Evolutionary conservation across 495 filamentous ascomycete species (phyloP), one percentile per base, ranked within the genome.

Genomic region (Parachaetomium inaequale): DNA sequence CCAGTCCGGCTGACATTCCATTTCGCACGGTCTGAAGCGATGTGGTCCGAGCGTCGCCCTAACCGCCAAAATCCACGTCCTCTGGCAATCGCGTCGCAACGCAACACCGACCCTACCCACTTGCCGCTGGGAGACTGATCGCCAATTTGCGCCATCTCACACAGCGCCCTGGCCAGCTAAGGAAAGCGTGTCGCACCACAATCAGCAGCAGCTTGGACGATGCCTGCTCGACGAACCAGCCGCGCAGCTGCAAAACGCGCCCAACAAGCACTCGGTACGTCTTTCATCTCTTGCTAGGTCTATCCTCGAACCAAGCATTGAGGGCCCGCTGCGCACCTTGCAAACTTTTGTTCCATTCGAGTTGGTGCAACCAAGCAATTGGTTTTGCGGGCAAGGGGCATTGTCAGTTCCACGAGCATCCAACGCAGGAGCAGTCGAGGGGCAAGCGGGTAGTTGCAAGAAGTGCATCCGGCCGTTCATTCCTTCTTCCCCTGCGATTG

Each of bases 221-320:
- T 73, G 71, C 60, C 67, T 26, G 66, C 71, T 32, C 69, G 71
- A 42, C 67, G 71, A 38, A 70, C 71, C 12, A 66, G 68, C 47
- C 71, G 71, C 49, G 71, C 71, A 25, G 71, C 71, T 19, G 71
- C 71, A 19, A 73, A 72, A 55, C 67, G 68, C 62, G 71, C 71
- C 28, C 71, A 73, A 45, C 65, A 67, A 47, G 71, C 71, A 2
- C 64, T 73, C 23, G 71, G 71, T 73, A 62, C 42, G 71, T 63
- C 36, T 38, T 10, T 45, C 2, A 11, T 14, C 21, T 17, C 3
- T 28, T 28, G 4, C 32, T 43, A 53, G 25, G 42, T 29, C 51
- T n/a, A n/a, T n/a, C 60, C 43, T 62, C 53, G 31, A 55, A 34
- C 19, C 53, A 17, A 19, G 14, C 53, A 40, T 55, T 26, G 8